Base-by-base conservation (phyloP, 148 eudicot genomes). In the Amaranthus cruentus region DNA sequence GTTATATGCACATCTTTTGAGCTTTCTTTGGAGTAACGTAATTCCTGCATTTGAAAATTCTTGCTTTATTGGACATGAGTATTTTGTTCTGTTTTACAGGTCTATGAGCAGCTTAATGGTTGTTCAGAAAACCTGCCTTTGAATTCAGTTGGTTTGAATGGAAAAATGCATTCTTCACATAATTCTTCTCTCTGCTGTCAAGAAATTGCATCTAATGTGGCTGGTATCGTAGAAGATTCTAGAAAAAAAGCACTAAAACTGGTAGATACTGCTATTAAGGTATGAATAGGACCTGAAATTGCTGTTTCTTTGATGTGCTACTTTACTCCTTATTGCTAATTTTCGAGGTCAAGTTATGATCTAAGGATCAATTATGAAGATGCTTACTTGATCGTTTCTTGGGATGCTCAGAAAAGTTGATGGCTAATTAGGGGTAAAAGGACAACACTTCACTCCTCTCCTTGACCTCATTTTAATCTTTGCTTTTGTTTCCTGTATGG, bases 191-290 rank as follows among this genome's bases (percentile, higher is more conserved):
- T 55, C 51, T 59, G 65, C 49, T 46, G 38, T 59, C 82, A 85
- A 56, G 97, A 93, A 69, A 76, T 79, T 64, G 83, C 83, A 63
- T 71, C 79, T 62, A 84, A 81, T 68, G 87, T 87, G 44, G 81
- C 85, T 61, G 88, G 84, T 66, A 91, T 88, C 73, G 85, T 88
- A 62, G 87, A 83, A 74, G 87, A 83, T 65, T 89, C 97, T 46
- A 85, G 84, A 81, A 72, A 80, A 64, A 88, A 84, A 81, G 97
- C 95, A 13, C 87, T 74, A 46, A 85, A 72, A 59, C 85, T 93
- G 95, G 97, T 93, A 72, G 86, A 88, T 81, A 84, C 87, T 6
- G 97, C 97, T 72, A 73, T 91, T 70, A 88, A 88, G 97, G 98
- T 93, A 85, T 43, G 21, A 15, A 42, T 38, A 70, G 48, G n/a